Base-by-base conservation (phyloP, 805 yeast genomes). In the Vanderwaltozyma polyspora region DNA sequence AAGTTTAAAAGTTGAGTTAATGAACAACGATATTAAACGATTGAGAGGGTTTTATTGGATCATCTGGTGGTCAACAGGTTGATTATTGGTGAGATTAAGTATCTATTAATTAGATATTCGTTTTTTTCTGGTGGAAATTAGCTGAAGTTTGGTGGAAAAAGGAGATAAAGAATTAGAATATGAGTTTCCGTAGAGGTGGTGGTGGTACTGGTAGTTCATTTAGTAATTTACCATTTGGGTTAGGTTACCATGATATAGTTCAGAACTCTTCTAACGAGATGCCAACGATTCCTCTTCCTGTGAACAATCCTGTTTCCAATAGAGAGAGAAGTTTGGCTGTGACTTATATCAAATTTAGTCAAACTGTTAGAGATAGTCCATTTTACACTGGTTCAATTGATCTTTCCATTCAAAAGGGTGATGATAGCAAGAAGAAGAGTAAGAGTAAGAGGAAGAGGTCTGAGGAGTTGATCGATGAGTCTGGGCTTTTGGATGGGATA, bases 401-500 rank as follows among this genome's bases (percentile, higher is more conserved):
- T 4, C 38, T 60, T 5, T 59, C 62, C 22, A 49, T 53, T 14
- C 57, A 50, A n/a, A 38, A 45, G 5, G 42, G 10, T 21, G 23
- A 21, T 10, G 23, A 21, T 21, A 28, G 39, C 13, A 55, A 45
- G 9, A 38, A 44, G 9, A 44, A 38, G 13, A 37, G 28, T 8
- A 28, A 28, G 10, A 29, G 31, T 34, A 46, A 37, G 24, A 38
- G 44, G 28, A 53, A 55, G 30, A 35, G 35, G 14, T 8, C 10
- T 21, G 52, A 52, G 27, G 35, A 40, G n/a, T 46, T 52, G 19
- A 47, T 57, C 25, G 54, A 62, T 23, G 68, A 50, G 28, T 63
- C 64, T 36, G 68, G 67, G 14, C 44, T 65, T 2, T 65, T 66
- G 35, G 94, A 83, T 52, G 86, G 89, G 2, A 70, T 87, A 28